Base-by-base conservation (phyloP, 164 flowering plant genomes). In the Aristolochia contorta region DNA sequence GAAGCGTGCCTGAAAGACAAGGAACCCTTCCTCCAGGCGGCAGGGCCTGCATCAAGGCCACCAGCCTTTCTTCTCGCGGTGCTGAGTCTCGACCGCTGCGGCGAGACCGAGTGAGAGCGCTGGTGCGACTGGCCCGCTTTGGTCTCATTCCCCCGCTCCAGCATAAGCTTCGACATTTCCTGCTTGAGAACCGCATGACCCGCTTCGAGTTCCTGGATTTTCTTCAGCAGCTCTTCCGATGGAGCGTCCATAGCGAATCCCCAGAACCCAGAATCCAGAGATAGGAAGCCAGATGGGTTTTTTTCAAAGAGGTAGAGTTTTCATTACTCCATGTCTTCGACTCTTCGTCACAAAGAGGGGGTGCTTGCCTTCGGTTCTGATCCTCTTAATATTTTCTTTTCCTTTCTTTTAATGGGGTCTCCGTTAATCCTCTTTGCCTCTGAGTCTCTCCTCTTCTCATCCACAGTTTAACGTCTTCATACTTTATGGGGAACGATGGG, bases 91-190 rank as follows among this genome's bases (percentile, higher is more conserved):
- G 82, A 71, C 30, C 92, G 70, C 65, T 81, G 76, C 0, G 94
- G 96, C 14, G 98, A 92, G 16, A 80, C 71, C 0, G 96, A 89
- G 61, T 82, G 96, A 8, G 96, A 82, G 62, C 94, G 68, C 69
- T 76, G 86, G 49, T 71, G 70, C 22, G 49, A 51, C 2, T 66
- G 68, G 3, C 70, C 69, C 7, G 61, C 41, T 30, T 52, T 70
- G 43, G 51, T 32, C 46, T 72, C 60, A 15, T 56, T 47, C 58
- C 30, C 25, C 60, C 55, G 55, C 19, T 47, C 53, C 12, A 72
- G 60, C 67, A 67, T 76, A 23, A 93, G 78, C 79, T 77, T 82
- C 0, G 93, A 78, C 84, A 91, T 82, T 77, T 93, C 91, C 46
- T 79, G 72, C 71, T 82, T 75, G 32, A 93, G 80, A 30, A 73